Conservation (phyloP, 2,329 filamentous ascomycete genomes). For the Periglandula ipomoeae region DNA sequence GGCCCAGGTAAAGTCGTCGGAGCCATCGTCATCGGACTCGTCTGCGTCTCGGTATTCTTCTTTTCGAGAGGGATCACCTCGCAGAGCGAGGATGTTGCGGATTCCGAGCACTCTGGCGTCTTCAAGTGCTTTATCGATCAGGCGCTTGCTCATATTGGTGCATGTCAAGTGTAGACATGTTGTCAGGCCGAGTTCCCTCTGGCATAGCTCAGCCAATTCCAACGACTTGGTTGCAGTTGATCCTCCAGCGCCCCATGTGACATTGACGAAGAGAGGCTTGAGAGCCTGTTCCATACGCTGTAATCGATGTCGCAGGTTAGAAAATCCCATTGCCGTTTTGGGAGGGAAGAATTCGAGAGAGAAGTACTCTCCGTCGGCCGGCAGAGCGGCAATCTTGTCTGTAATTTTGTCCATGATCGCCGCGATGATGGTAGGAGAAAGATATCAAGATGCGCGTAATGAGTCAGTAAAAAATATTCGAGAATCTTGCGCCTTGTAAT, state of each 20-base stretch:
- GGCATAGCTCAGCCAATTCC: slow-evolving; percentile 89
- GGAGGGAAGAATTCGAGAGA: slow-evolving; percentile 99
- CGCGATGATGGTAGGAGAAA: background rate
- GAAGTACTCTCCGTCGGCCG: slow-evolving; percentile 75
- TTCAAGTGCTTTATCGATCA: slow-evolving; percentile 83
- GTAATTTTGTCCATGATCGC: slow-evolving; percentile 73
- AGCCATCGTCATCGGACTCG: slow-evolving; percentile 49
- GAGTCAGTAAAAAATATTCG: background rate
- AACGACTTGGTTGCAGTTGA: slow-evolving; percentile 86
- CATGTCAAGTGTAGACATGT: slow-evolving; percentile 95
- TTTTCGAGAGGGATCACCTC: slow-evolving; percentile 82
- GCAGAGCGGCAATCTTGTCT: slow-evolving; percentile 87
- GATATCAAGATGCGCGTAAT: background rate
- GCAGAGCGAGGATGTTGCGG: slow-evolving; percentile 83
- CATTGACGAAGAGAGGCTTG: slow-evolving; percentile 87
- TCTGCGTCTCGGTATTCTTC: slow-evolving; percentile 70
- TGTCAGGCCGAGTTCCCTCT: slow-evolving; percentile 82
- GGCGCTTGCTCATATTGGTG: slow-evolving; percentile 85
- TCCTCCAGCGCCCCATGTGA: slow-evolving; percentile 95
- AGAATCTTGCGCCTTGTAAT: background rate
- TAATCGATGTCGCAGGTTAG: slow-evolving; percentile 85
- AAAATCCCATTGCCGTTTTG: slow-evolving; percentile 91
- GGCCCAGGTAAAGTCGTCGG: slow-evolving; percentile 79
- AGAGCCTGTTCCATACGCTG: slow-evolving; percentile 91
- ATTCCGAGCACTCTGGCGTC: slow-evolving; percentile 87